Conservation (phyloP, 345 rosid genomes). For the Gossypium sturtianum region DNA sequence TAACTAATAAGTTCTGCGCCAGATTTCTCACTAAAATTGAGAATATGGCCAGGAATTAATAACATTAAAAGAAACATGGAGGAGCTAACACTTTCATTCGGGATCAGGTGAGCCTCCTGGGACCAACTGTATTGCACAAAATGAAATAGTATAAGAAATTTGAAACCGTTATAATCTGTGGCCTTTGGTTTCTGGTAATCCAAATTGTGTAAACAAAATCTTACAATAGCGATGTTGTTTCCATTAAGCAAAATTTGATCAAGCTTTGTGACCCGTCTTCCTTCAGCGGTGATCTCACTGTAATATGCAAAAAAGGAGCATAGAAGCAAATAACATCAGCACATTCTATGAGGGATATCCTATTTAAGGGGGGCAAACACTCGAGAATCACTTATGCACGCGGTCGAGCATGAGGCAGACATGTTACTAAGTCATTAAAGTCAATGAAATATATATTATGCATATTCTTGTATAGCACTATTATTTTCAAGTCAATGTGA, state of each 20-base stretch:
- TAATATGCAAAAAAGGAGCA: constrained; percentile 6
- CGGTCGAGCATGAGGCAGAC: neutral
- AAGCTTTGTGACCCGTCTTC: constrained; percentile 85
- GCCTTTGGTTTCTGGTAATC: neutral
- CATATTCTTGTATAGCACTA: neutral
- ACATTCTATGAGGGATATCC: neutral
- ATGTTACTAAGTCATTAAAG: neutral
- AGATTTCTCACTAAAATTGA: neutral
- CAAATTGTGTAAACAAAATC: neutral
- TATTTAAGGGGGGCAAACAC: neutral
- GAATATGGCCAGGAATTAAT: neutral
- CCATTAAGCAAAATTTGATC: constrained; percentile 94
- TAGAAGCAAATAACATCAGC: neutral
- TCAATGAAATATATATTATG: neutral
- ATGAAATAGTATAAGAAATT: constrained; percentile 10
- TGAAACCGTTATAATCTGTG: neutral
- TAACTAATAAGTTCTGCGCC: neutral
- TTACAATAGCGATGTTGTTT: constrained; percentile 41
- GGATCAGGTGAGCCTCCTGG: constrained; percentile 89
- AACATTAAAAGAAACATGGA: neutral
- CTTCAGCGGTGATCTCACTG: constrained; percentile 93
- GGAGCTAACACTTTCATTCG: constrained; percentile 17
- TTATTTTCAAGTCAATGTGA: neutral
- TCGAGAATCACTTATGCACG: neutral
- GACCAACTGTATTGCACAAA: constrained; percentile 61